Evolutionary conservation across 164 flowering plant species (phyloP).

Genomic region (Umbilicus rupestris): DNA sequence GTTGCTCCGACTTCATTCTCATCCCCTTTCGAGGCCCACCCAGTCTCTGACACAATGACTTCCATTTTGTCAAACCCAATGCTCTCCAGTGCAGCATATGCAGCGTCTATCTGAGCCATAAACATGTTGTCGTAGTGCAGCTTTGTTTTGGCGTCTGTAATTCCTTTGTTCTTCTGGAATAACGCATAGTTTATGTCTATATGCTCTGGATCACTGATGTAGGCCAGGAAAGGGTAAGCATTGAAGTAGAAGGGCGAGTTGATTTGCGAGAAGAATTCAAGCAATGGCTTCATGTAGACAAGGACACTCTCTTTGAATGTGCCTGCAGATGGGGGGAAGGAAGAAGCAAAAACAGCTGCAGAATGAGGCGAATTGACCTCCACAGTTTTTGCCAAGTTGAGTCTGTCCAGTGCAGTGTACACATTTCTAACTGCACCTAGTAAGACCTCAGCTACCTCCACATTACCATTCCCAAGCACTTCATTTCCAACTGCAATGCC

Average conservation of each 20-base stretch:
- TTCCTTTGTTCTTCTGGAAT: conserved; percentile 46
- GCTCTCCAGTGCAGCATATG: conserved; percentile 63
- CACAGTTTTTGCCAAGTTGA: conserved; percentile 24
- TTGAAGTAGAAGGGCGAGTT: conserved; percentile 67
- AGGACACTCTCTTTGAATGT: conserved; percentile 42
- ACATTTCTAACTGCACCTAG: conserved; percentile 65
- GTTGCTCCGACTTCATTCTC: conserved; percentile 54
- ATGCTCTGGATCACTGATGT: conserved; percentile 48
- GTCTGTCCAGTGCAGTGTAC: conserved; percentile 36
- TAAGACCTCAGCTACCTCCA: conserved; percentile 45
- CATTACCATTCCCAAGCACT: conserved; percentile 41
- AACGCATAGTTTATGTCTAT: conserved; percentile 68
- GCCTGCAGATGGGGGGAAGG: conserved; percentile 74
- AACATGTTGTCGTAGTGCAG: conserved; percentile 87
- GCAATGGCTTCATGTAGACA: conserved; percentile 60
- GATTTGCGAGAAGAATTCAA: conserved; percentile 54
- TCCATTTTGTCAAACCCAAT: conserved; percentile 54
- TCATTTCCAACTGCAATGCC: conserved; percentile 88
- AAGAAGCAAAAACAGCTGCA: conserved; percentile 53
- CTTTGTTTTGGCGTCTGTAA: conserved; percentile 52
- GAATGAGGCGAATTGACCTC: conserved; percentile 68
- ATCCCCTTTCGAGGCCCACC: conserved; percentile 85
- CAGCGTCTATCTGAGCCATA: conserved; percentile 66
- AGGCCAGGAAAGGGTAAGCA: conserved; percentile 80
- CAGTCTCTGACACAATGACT: conserved; percentile 79